phyloP scores from a whole-genome alignment of 2,329 filamentous ascomycete species.

The Colletotrichum musicola region DNA sequence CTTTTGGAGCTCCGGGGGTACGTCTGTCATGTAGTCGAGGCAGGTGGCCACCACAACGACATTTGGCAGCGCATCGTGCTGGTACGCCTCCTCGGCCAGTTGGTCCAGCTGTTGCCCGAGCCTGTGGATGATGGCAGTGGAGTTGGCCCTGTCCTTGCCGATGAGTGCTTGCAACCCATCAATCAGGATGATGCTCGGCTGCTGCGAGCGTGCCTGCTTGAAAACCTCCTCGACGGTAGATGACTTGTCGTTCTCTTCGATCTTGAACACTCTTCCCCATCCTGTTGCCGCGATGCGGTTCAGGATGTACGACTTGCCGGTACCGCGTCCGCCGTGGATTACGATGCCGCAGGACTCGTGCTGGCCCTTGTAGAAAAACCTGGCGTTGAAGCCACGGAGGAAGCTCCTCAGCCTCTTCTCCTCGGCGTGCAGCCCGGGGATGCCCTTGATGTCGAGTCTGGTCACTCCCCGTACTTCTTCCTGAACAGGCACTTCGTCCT shows the following conservation, averaged over 20 bases:
- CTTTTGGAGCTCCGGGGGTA: slow-evolving; percentile 77
- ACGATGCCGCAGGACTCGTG: slow-evolving; percentile 70
- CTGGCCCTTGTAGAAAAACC: slow-evolving; percentile 47
- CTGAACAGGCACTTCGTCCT: slow-evolving; percentile 19
- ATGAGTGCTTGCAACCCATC: slow-evolving; percentile 82
- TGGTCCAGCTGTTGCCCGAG: slow-evolving; percentile 69
- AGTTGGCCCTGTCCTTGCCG: slow-evolving; percentile 67
- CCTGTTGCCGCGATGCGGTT: slow-evolving; percentile 73
- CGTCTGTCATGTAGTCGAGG: slow-evolving; percentile 75
- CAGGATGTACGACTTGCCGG: slow-evolving; percentile 84
- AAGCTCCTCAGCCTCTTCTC: slow-evolving; percentile 75
- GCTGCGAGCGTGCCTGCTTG: slow-evolving; percentile 73
- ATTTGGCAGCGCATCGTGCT: slow-evolving; percentile 57
- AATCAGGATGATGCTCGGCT: slow-evolving; percentile 84
- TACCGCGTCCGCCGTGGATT: slow-evolving; percentile 85
- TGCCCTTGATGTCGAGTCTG: slow-evolving; percentile 61
- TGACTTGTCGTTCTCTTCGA: slow-evolving; percentile 69
- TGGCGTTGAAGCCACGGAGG: slow-evolving; percentile 67
- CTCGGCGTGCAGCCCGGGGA: slow-evolving; percentile 78
- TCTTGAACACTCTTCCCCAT: slow-evolving; percentile 77
- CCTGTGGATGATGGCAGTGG: slow-evolving; percentile 62
- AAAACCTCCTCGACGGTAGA: slow-evolving; percentile 76
- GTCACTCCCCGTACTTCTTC: slow-evolving; percentile 36
- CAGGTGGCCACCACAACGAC: slow-evolving; percentile 83
- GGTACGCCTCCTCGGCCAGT: slow-evolving; percentile 57